Evolutionary conservation across 2,329 filamentous ascomycete species (phyloP).

Genomic region (Phialophora macrospora): DNA sequence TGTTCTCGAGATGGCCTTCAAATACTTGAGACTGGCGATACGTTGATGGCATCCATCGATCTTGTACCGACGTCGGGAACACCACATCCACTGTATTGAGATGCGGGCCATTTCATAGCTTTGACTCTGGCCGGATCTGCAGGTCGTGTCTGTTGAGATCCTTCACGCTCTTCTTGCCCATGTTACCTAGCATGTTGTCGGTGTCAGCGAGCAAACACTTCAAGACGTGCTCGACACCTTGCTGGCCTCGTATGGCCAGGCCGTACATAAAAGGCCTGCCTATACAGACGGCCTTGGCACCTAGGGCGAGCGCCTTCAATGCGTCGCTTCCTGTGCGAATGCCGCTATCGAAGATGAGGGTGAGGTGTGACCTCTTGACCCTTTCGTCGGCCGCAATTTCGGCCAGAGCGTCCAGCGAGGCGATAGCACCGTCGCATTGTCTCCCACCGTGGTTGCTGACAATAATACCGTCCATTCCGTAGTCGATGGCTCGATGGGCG

Average conservation of each 20-base stretch:
- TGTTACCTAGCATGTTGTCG: slow-evolving; percentile 39
- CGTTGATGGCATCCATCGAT: neutral
- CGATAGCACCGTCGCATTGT: slow-evolving; percentile 58
- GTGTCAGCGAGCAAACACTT: slow-evolving; percentile 57
- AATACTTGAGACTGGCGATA: no score
- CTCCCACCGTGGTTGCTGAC: slow-evolving; percentile 60
- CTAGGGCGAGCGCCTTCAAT: slow-evolving; percentile 59
- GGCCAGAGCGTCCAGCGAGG: slow-evolving; percentile 59
- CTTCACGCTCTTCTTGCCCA: slow-evolving; percentile 37
- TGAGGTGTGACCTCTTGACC: slow-evolving; percentile 42
- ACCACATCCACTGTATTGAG: neutral
- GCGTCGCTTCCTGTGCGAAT: slow-evolving; percentile 57
- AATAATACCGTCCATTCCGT: slow-evolving; percentile 56
- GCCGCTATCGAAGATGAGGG: slow-evolving; percentile 59
- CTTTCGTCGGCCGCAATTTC: slow-evolving; percentile 62
- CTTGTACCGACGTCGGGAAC: neutral
- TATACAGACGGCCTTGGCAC: slow-evolving; percentile 63
- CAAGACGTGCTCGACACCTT: slow-evolving; percentile 59
- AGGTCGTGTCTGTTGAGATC: slow-evolving; percentile 37
- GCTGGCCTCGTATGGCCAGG: slow-evolving; percentile 58
- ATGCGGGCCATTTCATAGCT: slow-evolving; percentile 23
- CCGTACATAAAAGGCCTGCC: slow-evolving; percentile 65
- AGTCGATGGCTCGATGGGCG: slow-evolving; percentile 51
- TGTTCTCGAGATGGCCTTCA: neutral
- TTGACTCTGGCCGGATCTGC: slow-evolving; percentile 33